A percentile compares a stretch with the other conserved stretches of the same genome.
phyloP scores from a whole-genome alignment of 1,284 basidiomycete genomes.

The Puccinia polysora region DNA sequence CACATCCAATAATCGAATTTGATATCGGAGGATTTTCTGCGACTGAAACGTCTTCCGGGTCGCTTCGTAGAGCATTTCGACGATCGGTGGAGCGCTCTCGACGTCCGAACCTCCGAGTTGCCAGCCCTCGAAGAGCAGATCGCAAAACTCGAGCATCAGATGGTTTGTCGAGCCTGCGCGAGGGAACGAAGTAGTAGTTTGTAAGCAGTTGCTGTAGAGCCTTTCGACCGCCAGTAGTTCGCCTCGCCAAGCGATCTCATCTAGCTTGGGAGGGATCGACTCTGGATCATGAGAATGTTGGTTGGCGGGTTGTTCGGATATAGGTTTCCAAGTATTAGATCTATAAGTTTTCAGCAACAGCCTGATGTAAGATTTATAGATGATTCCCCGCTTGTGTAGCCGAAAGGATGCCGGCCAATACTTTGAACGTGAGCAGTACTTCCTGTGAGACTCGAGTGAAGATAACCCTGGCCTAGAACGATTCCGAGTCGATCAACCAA shows the following conservation, averaged over 20 bases:
- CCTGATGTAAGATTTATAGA: conserved; percentile 39
- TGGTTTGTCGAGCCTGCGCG: conserved; percentile 19
- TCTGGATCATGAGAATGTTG: conserved; percentile 15
- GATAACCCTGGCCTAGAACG: conserved; percentile 7
- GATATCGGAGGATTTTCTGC: conserved; percentile 72
- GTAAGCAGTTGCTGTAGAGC: conserved; percentile 10
- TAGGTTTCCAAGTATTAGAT: conserved; percentile 19
- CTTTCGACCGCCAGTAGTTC: conserved; percentile 20
- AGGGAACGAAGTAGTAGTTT: conserved; percentile 18
- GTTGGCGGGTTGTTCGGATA: background rate
- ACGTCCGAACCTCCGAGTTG: conserved; percentile 37
- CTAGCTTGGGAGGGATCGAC: background rate
- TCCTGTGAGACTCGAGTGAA: conserved; percentile 28
- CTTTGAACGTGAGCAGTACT: conserved; percentile 7
- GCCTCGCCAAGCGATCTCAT: conserved; percentile 11
- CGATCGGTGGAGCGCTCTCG: conserved; percentile 45
- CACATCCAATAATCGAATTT: conserved; percentile 64
- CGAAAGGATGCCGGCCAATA: conserved; percentile 38
- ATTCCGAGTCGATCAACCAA: background rate
- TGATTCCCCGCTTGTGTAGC: conserved; percentile 19
- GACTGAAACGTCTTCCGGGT: conserved; percentile 87
- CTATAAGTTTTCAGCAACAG: conserved; percentile 20
- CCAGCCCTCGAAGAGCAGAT: conserved; percentile 37
- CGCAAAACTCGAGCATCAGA: conserved; percentile 30
- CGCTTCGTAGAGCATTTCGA: conserved; percentile 79